Conservation (phyloP, 202 grass and related monocot genomes). For the Alloteropsis angusta region DNA sequence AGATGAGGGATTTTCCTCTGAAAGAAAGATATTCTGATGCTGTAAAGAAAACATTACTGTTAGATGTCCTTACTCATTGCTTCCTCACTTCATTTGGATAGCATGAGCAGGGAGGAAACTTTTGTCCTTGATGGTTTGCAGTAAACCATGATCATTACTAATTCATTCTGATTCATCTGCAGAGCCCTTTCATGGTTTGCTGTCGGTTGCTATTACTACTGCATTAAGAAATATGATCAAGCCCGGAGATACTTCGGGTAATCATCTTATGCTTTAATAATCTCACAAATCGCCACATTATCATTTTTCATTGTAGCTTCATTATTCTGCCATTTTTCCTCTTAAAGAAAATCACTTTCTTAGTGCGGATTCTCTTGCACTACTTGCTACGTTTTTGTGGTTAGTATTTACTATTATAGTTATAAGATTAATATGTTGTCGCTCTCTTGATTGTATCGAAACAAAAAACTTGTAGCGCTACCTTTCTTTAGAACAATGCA, state of each 20-base stretch:
- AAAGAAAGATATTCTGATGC: not conserved
- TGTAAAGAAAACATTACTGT: not conserved
- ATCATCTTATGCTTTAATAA: slow-evolving; percentile 18
- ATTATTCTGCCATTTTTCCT: slow-evolving; percentile 1
- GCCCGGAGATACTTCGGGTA: slow-evolving; percentile 90
- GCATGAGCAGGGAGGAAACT: not conserved
- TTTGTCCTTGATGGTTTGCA: not conserved
- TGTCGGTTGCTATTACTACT: slow-evolving; percentile 93
- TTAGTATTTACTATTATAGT: not conserved
- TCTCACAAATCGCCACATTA: not conserved
- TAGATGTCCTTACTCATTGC: not conserved
- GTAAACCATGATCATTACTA: slow-evolving; percentile 11
- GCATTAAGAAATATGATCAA: slow-evolving; percentile 96
- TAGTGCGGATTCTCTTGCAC: not conserved
- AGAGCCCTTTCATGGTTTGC: slow-evolving; percentile 98
- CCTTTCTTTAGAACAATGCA: not conserved
- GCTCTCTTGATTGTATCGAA: not conserved
- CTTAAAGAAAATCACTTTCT: not conserved
- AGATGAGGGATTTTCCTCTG: not conserved
- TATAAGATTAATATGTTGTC: not conserved
- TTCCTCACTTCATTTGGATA: slow-evolving; percentile 6
- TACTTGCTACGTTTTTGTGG: not conserved
- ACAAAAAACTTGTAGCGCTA: not conserved
- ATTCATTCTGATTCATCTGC: slow-evolving; percentile 23
- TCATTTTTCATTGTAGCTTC: not conserved